Evolutionary conservation across 2,329 filamentous ascomycete species (phyloP), one percentile per base, ranked within the genome.

Genomic region (Neophaeococcomyces aloes): DNA sequence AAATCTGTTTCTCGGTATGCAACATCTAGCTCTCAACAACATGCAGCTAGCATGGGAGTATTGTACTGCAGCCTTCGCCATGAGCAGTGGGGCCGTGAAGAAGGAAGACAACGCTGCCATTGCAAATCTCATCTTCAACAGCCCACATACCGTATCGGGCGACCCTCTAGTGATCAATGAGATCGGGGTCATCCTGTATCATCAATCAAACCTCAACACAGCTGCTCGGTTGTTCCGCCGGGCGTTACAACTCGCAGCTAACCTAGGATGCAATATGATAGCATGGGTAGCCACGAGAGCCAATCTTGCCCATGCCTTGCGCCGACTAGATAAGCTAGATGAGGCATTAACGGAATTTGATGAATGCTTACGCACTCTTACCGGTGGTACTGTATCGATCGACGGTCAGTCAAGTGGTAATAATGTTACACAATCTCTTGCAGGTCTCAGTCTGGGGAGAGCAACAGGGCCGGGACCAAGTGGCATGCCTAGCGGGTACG

Each of bases 1-100:
- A 0, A 89, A 94, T 58, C 77, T 98, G 2, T 98, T 96, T 61
- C 69, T 98, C 19, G 91, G 93, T 5, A 98, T 98, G 91, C 93
- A 98, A 62, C 93, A 98, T 63, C 81, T 96, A 37, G 86, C 89
- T 14, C 74, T 98, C 48, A 94, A 94, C 63, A 96, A 98, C 57
- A 85, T 96, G 76, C 81, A 80, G 1, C 74, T 96, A 13, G 91
- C 93, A 0, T 84, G 93, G 52, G 91, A 98, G 61, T 98, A 96
- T 61, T 75, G 96, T 34, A 87, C 86, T 56, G 87, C 86, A 2
- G 88, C 91, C 0, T 93, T 91, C 61, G 73, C 76, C 4, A 69
- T 68, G 65, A 49, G 60, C 3, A 65, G 63, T 2, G 63, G 65
- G 2, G 57, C 60, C 14, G 53, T 57, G 2, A 41, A 39, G 13